These are phyloP conservation scores for Colletotrichum costaricense DNA, from an alignment of 2,329 filamentous ascomycete species.

Conservation along the genomic window DNA sequence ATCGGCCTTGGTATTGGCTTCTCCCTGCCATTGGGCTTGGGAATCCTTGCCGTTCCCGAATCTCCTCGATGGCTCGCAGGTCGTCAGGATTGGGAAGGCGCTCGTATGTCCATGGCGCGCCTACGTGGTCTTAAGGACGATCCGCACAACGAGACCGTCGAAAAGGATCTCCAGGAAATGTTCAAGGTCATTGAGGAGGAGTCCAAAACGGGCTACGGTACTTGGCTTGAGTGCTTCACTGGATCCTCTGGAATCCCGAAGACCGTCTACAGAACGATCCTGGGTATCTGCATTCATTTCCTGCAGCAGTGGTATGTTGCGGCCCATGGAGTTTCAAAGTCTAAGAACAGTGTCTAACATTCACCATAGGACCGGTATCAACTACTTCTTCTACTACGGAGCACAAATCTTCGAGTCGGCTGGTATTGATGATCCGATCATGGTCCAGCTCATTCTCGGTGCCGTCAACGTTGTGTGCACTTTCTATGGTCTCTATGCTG, in stretches of 20 bases:
- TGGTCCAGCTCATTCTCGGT: slow-evolving; percentile 75
- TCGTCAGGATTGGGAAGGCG: slow-evolving; percentile 57
- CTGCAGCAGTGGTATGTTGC: slow-evolving; percentile 68
- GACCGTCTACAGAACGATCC: slow-evolving; percentile 71
- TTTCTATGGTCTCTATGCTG: slow-evolving; percentile 74
- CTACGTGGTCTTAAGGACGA: slow-evolving; percentile 64
- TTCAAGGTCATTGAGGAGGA: slow-evolving; percentile 58
- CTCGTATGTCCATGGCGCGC: slow-evolving; percentile 61
- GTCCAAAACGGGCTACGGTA: slow-evolving; percentile 55
- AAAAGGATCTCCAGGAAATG: slow-evolving; percentile 66
- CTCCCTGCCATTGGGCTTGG: slow-evolving; percentile 62
- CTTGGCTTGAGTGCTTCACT: slow-evolving; percentile 72
- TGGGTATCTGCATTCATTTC: slow-evolving; percentile 73
- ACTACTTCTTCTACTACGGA: slow-evolving; percentile 75
- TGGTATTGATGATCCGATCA: slow-evolving; percentile 73
- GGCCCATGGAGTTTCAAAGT: background rate
- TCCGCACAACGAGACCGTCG: slow-evolving; percentile 55
- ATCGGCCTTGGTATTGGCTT: slow-evolving; percentile 67
- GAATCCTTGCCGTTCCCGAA: slow-evolving; percentile 66
- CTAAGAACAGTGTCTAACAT: background rate
- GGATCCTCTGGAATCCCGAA: slow-evolving; percentile 63
- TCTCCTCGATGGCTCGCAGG: slow-evolving; percentile 67
- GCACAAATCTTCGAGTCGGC: slow-evolving; percentile 75
- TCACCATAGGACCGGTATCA: slow-evolving; percentile 55
- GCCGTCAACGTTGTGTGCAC: slow-evolving; percentile 77